Evolutionary conservation across 352 stramenopile species (phyloP).

Genomic region (Globisporangium camurandrum): DNA sequence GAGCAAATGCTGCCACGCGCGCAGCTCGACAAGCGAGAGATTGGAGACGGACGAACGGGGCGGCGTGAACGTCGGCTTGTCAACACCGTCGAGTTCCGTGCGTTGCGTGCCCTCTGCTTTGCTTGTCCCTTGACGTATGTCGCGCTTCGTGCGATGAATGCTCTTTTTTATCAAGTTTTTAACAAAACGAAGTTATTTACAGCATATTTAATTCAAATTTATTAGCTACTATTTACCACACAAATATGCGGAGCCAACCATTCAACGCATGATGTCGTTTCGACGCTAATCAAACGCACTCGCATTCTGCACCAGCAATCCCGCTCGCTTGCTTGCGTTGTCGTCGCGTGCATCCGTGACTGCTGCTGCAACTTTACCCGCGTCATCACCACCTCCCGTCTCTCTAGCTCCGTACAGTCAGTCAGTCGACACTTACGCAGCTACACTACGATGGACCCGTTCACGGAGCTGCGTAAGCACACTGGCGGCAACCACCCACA

Average conservation of each 20-base stretch:
- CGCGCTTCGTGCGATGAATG: too few relatives aligned
- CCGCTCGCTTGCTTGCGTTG: not conserved
- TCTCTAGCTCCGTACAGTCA: not conserved
- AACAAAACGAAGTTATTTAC: too few relatives aligned
- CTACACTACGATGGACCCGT: constrained; percentile 46
- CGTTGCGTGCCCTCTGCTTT: too few relatives aligned
- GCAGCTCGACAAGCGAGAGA: too few relatives aligned
- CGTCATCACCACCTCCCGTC: too few relatives aligned
- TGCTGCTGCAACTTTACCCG: not conserved
- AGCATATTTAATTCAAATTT: not conserved
- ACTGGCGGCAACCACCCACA: constrained; percentile 67
- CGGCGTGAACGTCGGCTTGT: too few relatives aligned
- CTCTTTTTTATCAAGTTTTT: too few relatives aligned
- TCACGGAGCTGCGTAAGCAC: constrained; percentile 74
- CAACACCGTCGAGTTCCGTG: too few relatives aligned
- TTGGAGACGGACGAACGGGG: too few relatives aligned
- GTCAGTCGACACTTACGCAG: not conserved
- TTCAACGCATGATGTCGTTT: constrained; percentile 15
- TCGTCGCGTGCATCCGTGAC: not conserved
- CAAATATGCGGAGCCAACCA: constrained; percentile 21
- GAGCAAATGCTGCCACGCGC: too few relatives aligned
- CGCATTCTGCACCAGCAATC: constrained; percentile 10
- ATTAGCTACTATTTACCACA: constrained; percentile 2
- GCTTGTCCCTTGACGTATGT: too few relatives aligned
- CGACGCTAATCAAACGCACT: constrained; percentile 7